phyloP scores from a whole-genome alignment of 179 eudicot species.

The Carnegiea gigantea region DNA sequence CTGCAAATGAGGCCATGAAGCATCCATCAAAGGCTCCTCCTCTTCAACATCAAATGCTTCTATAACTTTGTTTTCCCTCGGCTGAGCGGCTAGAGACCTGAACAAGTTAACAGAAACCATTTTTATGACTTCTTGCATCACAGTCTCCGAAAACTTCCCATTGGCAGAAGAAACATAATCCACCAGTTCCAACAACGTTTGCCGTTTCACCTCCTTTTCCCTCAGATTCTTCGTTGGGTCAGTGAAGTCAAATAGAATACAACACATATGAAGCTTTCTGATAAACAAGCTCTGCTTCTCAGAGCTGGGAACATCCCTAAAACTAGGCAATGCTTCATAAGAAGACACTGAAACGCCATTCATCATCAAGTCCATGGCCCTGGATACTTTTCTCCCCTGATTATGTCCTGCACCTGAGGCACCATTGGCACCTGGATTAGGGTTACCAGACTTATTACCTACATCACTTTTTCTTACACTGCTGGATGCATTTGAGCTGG shows the following conservation, averaged over 20 bases:
- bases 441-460: conserved; percentile 35
- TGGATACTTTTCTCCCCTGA: conserved; percentile 32
- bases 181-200: conserved; percentile 56
- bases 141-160: conserved; percentile 50
- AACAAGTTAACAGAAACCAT: conserved; percentile 60
- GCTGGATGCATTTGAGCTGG: conserved; percentile 38
- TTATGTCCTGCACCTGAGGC: conserved; percentile 31
- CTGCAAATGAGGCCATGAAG: conserved; percentile 74
- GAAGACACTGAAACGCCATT: conserved; percentile 39
- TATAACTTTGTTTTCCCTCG: conserved; percentile 47
- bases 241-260: conserved; percentile 49
- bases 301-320: conserved; percentile 51
- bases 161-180: conserved; percentile 51
- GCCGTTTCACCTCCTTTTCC: conserved; percentile 63
- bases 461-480: conserved; percentile 49
- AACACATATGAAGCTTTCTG: conserved; percentile 52
- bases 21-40: conserved; percentile 69
- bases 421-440: conserved; percentile 42
- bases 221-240: conserved; percentile 55
- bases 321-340: conserved; percentile 63
- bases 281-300: conserved; percentile 55
- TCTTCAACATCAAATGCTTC: conserved; percentile 58
- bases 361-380: conserved; percentile 34
- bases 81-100: conserved; percentile 47
- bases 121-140: conserved; percentile 52